Conservation (phyloP, 208 protist genomes). For the Crithidia mellificae region DNA sequence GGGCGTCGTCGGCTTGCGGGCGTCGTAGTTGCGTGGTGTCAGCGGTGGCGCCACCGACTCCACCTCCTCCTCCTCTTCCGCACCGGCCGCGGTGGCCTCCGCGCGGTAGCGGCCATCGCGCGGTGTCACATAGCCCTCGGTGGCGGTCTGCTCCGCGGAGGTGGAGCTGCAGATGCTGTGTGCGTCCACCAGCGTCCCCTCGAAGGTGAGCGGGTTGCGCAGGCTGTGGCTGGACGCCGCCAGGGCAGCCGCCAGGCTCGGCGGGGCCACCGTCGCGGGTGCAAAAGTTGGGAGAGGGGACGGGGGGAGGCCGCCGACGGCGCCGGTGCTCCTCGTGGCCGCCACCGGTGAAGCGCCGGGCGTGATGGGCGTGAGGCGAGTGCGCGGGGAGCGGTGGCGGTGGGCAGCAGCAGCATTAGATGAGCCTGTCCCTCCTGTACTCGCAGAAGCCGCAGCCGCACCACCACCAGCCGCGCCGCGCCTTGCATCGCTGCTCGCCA, state of each 20-base stretch:
- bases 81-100: neutral
- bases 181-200: conserved; percentile 21
- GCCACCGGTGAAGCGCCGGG: neutral
- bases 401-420: no score
- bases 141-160: conserved; percentile 3
- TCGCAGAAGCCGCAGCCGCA: neutral
- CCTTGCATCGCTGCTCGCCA: neutral
- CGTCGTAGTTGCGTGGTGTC: conserved; percentile 35
- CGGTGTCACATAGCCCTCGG: conserved; percentile 19
- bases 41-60: conserved; percentile 6
- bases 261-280: neutral
- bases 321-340: neutral
- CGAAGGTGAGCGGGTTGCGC: conserved; percentile 5
- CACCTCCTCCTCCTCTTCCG: neutral
- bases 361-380: neutral
- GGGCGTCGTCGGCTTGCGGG: conserved; percentile 4
- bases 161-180: conserved; percentile 20
- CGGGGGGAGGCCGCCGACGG: neutral
- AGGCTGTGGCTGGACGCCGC: neutral
- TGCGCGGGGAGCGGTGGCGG: conserved; percentile 1
- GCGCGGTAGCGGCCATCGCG: neutral
- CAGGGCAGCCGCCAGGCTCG: conserved; percentile 8
- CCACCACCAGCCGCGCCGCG: neutral
- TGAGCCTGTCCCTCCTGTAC: neutral
- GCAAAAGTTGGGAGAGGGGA: neutral